These are phyloP conservation scores for Yamadazyma atlantica DNA, from an alignment of 1,139 yeast species.

Conservation along the genomic window DNA sequence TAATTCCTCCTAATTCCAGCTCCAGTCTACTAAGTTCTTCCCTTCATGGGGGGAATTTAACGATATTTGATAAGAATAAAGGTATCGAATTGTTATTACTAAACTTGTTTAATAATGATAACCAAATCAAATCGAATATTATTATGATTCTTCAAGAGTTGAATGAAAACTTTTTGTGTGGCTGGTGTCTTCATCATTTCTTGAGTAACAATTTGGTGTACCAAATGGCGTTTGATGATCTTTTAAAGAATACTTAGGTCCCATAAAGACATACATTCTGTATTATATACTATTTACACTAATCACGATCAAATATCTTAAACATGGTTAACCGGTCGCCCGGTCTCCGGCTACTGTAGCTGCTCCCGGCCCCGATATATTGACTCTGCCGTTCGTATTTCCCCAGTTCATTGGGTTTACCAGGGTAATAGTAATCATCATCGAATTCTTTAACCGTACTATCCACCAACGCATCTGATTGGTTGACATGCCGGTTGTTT, in stretches of 20 bases:
- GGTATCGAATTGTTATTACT: slow-evolving; percentile 44
- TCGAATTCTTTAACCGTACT: slow-evolving; percentile 34
- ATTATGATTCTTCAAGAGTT: slow-evolving; percentile 47
- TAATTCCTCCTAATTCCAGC: slow-evolving; percentile 46
- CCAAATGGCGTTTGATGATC: slow-evolving; percentile 42
- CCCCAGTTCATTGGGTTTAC: slow-evolving; percentile 25
- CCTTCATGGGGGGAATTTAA: slow-evolving; percentile 41
- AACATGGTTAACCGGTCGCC: slow-evolving; percentile 46
- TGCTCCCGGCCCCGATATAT: slow-evolving; percentile 65
- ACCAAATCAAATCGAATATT: slow-evolving; percentile 41
- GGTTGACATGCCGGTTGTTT: slow-evolving; percentile 36
- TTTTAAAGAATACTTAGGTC: neutral
- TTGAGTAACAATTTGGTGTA: slow-evolving; percentile 41
- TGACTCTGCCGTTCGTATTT: slow-evolving; percentile 48
- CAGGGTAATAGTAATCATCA: slow-evolving; percentile 30
- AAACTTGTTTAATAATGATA: slow-evolving; percentile 35
- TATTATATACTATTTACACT: slow-evolving; percentile 4
- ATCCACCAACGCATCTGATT: slow-evolving; percentile 40
- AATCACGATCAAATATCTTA: slow-evolving; percentile 27
- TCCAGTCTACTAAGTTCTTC: slow-evolving; percentile 41
- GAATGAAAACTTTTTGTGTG: slow-evolving; percentile 46
- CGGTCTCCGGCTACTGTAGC: slow-evolving; percentile 53
- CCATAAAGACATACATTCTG: no score
- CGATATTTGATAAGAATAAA: slow-evolving; percentile 48
- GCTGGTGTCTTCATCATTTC: slow-evolving; percentile 45